phyloP scores from a whole-genome alignment of 2,329 filamentous ascomycete species.

The Ilyonectria robusta region DNA sequence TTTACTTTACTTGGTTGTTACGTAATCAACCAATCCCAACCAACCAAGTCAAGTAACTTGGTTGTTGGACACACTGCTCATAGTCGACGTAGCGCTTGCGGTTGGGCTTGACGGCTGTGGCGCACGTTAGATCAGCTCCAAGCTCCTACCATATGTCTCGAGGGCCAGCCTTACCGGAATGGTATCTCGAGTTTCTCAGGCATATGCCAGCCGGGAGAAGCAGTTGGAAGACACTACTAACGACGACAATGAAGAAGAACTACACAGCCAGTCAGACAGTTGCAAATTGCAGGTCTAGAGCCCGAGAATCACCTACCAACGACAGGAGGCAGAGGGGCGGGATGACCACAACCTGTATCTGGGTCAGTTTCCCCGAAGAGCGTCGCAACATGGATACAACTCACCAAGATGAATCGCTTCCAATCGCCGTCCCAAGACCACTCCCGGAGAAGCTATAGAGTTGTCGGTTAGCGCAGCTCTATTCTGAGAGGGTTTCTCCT shows the following conservation, averaged over 20 bases:
- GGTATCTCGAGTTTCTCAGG: conserved; percentile 44
- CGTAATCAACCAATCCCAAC: too few relatives aligned
- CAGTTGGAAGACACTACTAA: conserved; percentile 45
- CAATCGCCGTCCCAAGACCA: conserved; percentile 44
- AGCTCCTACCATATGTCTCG: neutral
- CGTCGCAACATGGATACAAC: neutral
- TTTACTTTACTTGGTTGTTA: too few relatives aligned
- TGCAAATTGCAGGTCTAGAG: fast-evolving
- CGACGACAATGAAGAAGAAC: conserved; percentile 49
- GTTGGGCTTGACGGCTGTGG: conserved; percentile 43
- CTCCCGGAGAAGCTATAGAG: conserved; percentile 31
- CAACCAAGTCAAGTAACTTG: too few relatives aligned
- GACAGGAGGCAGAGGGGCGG: conserved; percentile 39
- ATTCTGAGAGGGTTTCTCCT: fast-evolving
- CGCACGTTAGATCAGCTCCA: neutral
- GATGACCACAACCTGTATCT: conserved; percentile 32
- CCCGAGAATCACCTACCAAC: conserved; percentile 21
- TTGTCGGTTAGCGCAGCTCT: neutral
- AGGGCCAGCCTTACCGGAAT: conserved; percentile 33
- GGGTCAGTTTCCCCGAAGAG: neutral
- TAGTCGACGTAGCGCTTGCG: conserved; percentile 45
- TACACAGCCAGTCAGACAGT: neutral
- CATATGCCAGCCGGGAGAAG: conserved; percentile 46
- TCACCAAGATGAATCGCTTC: conserved; percentile 36
- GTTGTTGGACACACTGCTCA: too few relatives aligned